A percentile compares a stretch with the other conserved stretches of the same genome.
Conservation (phyloP, 1,284 basidiomycete species). For the Vanrija sp. region DNA sequence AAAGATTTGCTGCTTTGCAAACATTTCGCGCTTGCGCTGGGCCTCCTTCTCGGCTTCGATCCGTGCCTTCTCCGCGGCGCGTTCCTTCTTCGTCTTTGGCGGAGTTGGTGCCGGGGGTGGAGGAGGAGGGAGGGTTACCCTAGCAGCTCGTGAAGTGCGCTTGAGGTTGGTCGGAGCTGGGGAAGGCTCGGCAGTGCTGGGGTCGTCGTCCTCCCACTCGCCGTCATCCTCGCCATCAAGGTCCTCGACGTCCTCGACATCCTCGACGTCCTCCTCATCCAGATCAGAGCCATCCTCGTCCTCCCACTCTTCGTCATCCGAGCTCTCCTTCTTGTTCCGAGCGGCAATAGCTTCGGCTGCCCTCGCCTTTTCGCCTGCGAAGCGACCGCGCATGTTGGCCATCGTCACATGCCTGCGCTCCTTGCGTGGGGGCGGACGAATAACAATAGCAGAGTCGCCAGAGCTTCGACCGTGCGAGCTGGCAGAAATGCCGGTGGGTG, state of each 20-base stretch:
- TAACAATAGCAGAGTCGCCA: conserved; percentile 21
- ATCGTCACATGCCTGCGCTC: conserved; percentile 36
- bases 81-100: conserved; percentile 35
- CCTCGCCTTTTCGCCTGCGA: conserved; percentile 38
- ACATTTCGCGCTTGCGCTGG: conserved; percentile 44
- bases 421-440: conserved; percentile 12
- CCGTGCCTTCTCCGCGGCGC: conserved; percentile 31
- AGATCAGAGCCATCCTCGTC: conserved; percentile 28
- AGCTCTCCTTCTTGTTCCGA: conserved; percentile 17
- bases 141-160: no score
- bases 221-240: conserved; percentile 2
- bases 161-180: background rate
- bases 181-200: background rate
- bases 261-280: conserved; percentile 29
- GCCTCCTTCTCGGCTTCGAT: conserved; percentile 40
- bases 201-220: background rate
- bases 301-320: conserved; percentile 19
- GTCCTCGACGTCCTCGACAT: conserved; percentile 10
- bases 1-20: conserved; percentile 44
- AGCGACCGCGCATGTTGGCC: conserved; percentile 42
- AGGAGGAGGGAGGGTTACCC: conserved; percentile 14
- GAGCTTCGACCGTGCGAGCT: conserved; percentile 16
- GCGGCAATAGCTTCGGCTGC: conserved; percentile 31
- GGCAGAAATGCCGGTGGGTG: background rate
- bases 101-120: conserved; percentile 15